phyloP scores from a whole-genome alignment of 2,329 filamentous ascomycete genomes.

The Huntiella savannae region DNA sequence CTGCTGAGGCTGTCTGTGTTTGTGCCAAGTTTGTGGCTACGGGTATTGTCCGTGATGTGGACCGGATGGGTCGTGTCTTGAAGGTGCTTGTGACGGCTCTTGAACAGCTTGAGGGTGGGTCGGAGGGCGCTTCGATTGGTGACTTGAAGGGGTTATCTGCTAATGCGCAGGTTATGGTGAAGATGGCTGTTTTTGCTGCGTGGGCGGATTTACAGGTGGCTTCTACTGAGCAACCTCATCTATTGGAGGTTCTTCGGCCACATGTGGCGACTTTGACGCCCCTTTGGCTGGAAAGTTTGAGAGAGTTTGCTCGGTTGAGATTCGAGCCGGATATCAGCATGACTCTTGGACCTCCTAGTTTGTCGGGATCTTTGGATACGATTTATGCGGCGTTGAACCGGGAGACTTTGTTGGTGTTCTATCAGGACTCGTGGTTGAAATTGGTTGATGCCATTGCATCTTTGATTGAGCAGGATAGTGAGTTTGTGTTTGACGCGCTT shows the following conservation, averaged over 20 bases:
- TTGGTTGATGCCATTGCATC: constrained; percentile 94
- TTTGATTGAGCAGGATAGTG: constrained; percentile 90
- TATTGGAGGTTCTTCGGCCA: constrained; percentile 72
- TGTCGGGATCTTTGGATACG: constrained; percentile 74
- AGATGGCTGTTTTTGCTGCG: constrained; percentile 88
- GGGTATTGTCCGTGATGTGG: constrained; percentile 90
- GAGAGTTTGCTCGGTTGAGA: constrained; percentile 78
- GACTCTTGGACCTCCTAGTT: constrained; percentile 60
- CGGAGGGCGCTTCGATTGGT: constrained; percentile 51
- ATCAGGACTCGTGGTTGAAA: constrained; percentile 92
- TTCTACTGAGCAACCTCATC: constrained; percentile 76
- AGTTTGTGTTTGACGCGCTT: constrained; percentile 90
- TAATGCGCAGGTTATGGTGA: constrained; percentile 96
- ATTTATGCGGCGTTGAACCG: constrained; percentile 90
- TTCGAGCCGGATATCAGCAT: constrained; percentile 97
- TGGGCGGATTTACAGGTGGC: constrained; percentile 96
- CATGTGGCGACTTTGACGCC: constrained; percentile 82
- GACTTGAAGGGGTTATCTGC: constrained; percentile 84
- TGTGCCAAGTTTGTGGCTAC: constrained; percentile 97
- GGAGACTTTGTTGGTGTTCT: constrained; percentile 84
- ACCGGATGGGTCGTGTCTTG: constrained; percentile 95
- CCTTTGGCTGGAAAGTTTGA: constrained; percentile 78
- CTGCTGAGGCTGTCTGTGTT: constrained; percentile 88
- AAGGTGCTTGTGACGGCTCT: constrained; percentile 81
- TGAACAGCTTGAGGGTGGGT: constrained; percentile 61